Evolutionary conservation across 2,329 filamentous ascomycete species (phyloP), one percentile per base, ranked within the genome.

Genomic region (Metarhizium anisopliae): DNA sequence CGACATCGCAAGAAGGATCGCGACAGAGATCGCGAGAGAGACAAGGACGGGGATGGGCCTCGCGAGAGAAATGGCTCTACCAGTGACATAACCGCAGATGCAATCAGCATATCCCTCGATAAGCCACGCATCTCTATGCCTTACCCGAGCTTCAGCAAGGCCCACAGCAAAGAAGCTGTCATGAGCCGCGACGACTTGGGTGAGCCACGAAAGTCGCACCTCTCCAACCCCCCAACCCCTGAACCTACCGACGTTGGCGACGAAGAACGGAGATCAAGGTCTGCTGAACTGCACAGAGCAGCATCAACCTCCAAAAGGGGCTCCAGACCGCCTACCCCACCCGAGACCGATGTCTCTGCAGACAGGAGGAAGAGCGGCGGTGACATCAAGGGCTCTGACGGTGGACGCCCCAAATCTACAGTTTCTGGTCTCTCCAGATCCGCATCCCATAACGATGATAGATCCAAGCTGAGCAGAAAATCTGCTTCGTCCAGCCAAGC

Each of bases 141-240:
- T 6, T 95, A 96, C 67, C 90, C 91, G 2, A 79, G 80, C 11
- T 90, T 95, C 71, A 94, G 89, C 72, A 96, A 95, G 72, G 88
- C 88, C 13, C 90, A 95, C 70, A 95, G 90, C 77, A 94, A 91
- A 70, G 93, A 96, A 73, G 83, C 84, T 49, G 82, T 96, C 54
- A 79, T 83, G 60, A 85, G 83, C 66, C 76, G 76, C 53, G 81
- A 85, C 50, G 77, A 82, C 54, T 61, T 81, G 51, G 67, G 71
- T 20, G 57, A 61, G 7, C 62, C 57, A 18, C 55, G 50, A 20
- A 55, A 55, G 29, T 68, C 66, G 59, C 70, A 83, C 55, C 79
- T 79, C 13, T 68, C 66, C 59, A 70, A 83, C 55, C 79, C 79
- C 1, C 69, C 78, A 51, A 91, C 88, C 1, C 88, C 88, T 18